Conservation (phyloP, 116 monocot genomes). For the Posidonia oceanica region DNA sequence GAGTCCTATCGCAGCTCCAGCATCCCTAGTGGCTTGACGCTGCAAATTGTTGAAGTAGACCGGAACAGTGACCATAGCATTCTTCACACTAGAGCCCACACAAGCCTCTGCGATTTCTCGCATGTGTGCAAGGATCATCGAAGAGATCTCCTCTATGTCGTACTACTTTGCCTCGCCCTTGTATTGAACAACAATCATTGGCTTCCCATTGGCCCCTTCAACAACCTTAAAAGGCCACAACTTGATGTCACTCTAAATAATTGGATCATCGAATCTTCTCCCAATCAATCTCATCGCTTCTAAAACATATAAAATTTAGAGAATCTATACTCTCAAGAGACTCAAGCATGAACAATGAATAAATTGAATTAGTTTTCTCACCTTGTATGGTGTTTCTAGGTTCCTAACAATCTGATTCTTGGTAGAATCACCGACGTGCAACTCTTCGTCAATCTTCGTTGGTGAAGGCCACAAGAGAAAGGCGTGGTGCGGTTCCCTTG, state of each 20-base stretch:
- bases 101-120: not conserved
- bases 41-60: slow-evolving; percentile 64
- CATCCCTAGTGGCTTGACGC: slow-evolving; percentile 49
- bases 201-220: not conserved
- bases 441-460: not conserved
- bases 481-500: not conserved
- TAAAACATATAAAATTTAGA: not conserved
- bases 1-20: not conserved
- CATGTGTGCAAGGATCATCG: not conserved
- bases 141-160: not conserved
- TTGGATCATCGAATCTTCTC: not conserved
- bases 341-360: not conserved
- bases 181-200: not conserved
- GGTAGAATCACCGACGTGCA: not conserved
- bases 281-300: slow-evolving; percentile 2
- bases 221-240: not conserved
- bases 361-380: too few relatives aligned
- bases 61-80: slow-evolving; percentile 40
- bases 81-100: slow-evolving; percentile 7
- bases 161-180: not conserved
- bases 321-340: not conserved
- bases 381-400: not conserved
- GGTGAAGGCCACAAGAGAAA: not conserved
- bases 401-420: not conserved
- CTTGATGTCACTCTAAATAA: not conserved